Evolutionary conservation across 139 green algal species (phyloP).

Genomic region (Coelastrella sp.): DNA sequence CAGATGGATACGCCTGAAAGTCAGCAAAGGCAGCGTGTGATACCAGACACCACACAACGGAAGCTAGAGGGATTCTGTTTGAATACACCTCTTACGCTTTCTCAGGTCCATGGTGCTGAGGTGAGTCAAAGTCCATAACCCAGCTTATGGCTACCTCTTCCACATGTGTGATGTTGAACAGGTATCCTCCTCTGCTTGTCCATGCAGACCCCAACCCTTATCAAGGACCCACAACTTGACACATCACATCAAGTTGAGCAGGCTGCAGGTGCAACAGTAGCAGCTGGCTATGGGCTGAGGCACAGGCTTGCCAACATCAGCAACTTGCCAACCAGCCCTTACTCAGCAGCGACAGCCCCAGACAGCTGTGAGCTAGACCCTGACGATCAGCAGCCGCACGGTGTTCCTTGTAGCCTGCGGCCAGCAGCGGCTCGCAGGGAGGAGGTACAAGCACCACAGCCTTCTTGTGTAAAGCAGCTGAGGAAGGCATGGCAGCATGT

Average conservation of each 20-base stretch:
- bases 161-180: not conserved
- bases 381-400: not conserved
- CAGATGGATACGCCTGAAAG: conserved; percentile 39
- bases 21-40: not conserved
- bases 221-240: not conserved
- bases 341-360: not conserved
- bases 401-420: not conserved
- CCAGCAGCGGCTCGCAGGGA: not conserved
- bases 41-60: conserved; percentile 34
- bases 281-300: not conserved
- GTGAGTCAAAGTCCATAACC: not conserved
- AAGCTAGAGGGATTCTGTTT: conserved; percentile 41
- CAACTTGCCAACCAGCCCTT: conserved; percentile 2
- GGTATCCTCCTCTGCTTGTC: not conserved
- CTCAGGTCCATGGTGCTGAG: conserved; percentile 5
- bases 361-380: not conserved
- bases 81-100: conserved; percentile 36
- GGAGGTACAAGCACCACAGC: not conserved
- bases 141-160: not conserved
- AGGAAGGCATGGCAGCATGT: not conserved
- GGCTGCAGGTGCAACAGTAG: not conserved
- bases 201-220: conserved; percentile 31
- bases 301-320: conserved; percentile 47
- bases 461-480: not conserved
- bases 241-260: not conserved